Conservation (phyloP, 257 asterid genomes). For the Solanum bukasovii region DNA sequence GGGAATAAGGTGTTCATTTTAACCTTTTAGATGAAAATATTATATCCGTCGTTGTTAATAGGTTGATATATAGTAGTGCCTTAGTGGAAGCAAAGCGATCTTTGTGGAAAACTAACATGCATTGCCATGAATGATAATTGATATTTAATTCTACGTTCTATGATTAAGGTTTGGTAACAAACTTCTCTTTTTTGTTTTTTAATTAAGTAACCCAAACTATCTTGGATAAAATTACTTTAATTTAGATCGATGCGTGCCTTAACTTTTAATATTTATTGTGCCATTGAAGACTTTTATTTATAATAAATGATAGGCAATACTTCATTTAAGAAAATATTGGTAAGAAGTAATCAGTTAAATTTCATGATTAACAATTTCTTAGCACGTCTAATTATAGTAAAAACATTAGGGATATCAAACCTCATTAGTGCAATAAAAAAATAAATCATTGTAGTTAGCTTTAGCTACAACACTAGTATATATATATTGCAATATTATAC, state of each 20-base stretch:
- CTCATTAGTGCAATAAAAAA: not conserved
- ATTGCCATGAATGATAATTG: not conserved
- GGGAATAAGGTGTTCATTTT: no score
- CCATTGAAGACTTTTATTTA: not conserved
- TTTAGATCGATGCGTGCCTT: not conserved
- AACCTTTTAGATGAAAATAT: not conserved
- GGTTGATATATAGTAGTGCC: not conserved
- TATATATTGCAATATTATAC: no score
- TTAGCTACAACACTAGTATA: not conserved
- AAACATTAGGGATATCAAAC: not conserved
- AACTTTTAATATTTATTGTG: not conserved
- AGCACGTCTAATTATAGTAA: not conserved
- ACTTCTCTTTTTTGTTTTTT: not conserved
- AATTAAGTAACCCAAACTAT: not conserved
- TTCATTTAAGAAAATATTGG: not conserved
- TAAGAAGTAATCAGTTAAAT: not conserved
- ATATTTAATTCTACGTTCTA: no score
- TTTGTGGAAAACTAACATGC: not conserved
- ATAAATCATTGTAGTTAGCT: not conserved
- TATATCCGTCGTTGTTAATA: no score
- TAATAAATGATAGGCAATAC: not conserved
- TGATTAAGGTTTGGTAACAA: not conserved
- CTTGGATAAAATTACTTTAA: not conserved
- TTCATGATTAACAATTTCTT: not conserved
- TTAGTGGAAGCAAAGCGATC: not conserved